A percentile compares a stretch with the other conserved stretches of the same genome.
These are phyloP conservation scores for Podospora didyma DNA, from an alignment of 495 filamentous ascomycete species.

Conservation along the genomic window DNA sequence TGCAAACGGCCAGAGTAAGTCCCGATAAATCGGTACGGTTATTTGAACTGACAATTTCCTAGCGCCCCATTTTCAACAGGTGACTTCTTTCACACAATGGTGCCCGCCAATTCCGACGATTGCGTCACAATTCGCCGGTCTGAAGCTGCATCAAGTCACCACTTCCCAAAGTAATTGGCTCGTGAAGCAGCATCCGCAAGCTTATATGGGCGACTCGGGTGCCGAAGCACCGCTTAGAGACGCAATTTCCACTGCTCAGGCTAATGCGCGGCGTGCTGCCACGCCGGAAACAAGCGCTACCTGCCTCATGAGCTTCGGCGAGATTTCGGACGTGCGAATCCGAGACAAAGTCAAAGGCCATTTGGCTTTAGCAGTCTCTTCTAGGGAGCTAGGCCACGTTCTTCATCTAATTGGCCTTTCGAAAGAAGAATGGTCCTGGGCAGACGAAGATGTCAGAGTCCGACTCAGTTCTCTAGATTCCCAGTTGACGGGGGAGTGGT, in stretches of 20 bases:
- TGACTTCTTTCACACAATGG: conserved; percentile 37
- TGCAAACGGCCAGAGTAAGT: conserved; percentile 20
- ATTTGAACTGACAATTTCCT: conserved; percentile 15
- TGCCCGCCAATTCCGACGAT: conserved; percentile 16
- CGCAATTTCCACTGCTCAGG: conserved; percentile 13
- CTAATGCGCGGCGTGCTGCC: neutral
- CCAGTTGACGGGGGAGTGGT: conserved; percentile 45
- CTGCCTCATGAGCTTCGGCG: conserved; percentile 32
- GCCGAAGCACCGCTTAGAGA: conserved; percentile 25
- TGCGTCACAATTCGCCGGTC: conserved; percentile 3
- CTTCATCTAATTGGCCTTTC: conserved; percentile 45
- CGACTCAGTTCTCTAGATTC: conserved; percentile 29
- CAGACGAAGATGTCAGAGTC: conserved; percentile 32
- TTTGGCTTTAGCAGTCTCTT: conserved; percentile 42
- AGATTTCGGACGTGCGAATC: conserved; percentile 31
- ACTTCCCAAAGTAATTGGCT: conserved; percentile 35
- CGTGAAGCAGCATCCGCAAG: conserved; percentile 33
- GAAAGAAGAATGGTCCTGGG: conserved; percentile 45
- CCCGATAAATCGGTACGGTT: neutral
- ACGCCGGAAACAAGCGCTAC: conserved; percentile 2
- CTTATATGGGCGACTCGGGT: conserved; percentile 27
- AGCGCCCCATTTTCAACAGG: conserved; percentile 38
- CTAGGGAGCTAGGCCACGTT: conserved; percentile 48
- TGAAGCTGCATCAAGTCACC: conserved; percentile 10
- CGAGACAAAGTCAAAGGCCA: conserved; percentile 12